Base-by-base conservation (phyloP, 495 filamentous ascomycete species). In the Penicillium cataractarum region DNA sequence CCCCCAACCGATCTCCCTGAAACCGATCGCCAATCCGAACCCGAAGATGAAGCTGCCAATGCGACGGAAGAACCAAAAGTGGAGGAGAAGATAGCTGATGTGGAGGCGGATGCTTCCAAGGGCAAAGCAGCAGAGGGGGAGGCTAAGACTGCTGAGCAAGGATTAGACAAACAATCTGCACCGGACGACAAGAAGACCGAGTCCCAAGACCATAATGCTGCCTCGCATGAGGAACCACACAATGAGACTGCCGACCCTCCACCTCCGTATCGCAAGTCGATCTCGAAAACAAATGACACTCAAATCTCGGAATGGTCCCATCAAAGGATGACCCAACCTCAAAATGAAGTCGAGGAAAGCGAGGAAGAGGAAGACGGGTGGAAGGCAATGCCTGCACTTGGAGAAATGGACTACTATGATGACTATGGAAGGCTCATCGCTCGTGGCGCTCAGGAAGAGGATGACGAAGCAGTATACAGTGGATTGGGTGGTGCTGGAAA, bases 361-460 rank as follows among this genome's bases (percentile, higher is more conserved):
- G 68, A 71, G 44, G 70, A 70, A 31, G 74, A 82, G 7, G 74
- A 84, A 35, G 77, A 78, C 22, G 88, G 82, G 58, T 99, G 95
- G 95, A 90, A 97, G 77, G 80, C 82, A 2, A 99, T 99, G 95
- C 94, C 95, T 19, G 90, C 96, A 6, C 89, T 90, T 61, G 95
- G 92, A 7, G 88, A 91, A 19, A 92, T 92, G 70, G 94, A 98
- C 77, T 87, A 96, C 33, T 99, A 98, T 73, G 91, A 99, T 71
- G 95, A 99, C 64, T 88, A 96, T 66, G 91, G 92, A 60, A 91
- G 85, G 69, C 83, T 98, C 31, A 80, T 99, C 61, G 95, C 94
- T 8, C 85, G 84, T 35, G 93, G 93, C 46, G 87, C 88, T 31
- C 76, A 84, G 37, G 87, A 90, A 49, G 87, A 87, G 1, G 89